These are phyloP conservation scores for Haematococcus lacustris DNA, from an alignment of 139 green algal genomes.

Conservation along the genomic window DNA sequence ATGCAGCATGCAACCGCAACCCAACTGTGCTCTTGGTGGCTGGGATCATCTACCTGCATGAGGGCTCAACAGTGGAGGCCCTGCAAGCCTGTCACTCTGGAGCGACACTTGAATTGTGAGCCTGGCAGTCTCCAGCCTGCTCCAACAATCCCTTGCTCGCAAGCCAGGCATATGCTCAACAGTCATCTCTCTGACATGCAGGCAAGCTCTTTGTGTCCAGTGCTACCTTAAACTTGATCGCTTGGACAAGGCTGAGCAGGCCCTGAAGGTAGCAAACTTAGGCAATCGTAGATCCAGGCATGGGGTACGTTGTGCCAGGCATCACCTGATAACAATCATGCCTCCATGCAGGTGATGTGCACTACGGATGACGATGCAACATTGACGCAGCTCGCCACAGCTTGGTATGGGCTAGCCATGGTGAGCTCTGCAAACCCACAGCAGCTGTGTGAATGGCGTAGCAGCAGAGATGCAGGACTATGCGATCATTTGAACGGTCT, in stretches of 20 bases:
- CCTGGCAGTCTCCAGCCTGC: too few species aligned
- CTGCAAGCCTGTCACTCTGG: conserved; percentile 78
- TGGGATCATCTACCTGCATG: conserved; percentile 25
- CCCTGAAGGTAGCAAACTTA: conserved; percentile 74
- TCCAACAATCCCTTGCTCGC: neutral
- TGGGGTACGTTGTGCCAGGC: too few species aligned
- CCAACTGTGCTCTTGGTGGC: conserved; percentile 19
- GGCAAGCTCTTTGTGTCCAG: conserved; percentile 74
- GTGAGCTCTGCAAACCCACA: conserved; percentile 33
- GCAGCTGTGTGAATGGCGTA: neutral
- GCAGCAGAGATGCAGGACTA: too few species aligned
- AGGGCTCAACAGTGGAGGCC: conserved; percentile 89
- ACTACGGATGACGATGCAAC: conserved; percentile 89
- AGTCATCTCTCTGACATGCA: conserved; percentile 10
- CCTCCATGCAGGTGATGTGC: conserved; percentile 78
- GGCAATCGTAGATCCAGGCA: too few species aligned
- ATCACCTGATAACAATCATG: too few species aligned
- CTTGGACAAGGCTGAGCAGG: conserved; percentile 83
- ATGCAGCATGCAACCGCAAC: conserved; percentile 71
- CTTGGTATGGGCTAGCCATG: conserved; percentile 83
- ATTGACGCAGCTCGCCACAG: conserved; percentile 89
- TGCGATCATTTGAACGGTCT: too few species aligned
- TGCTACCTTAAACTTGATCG: conserved; percentile 87
- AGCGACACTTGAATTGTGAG: conserved; percentile 73
- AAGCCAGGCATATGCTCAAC: neutral